Base-by-base conservation (phyloP, 2,329 filamentous ascomycete genomes). In the Didymellaceae sp. region DNA sequence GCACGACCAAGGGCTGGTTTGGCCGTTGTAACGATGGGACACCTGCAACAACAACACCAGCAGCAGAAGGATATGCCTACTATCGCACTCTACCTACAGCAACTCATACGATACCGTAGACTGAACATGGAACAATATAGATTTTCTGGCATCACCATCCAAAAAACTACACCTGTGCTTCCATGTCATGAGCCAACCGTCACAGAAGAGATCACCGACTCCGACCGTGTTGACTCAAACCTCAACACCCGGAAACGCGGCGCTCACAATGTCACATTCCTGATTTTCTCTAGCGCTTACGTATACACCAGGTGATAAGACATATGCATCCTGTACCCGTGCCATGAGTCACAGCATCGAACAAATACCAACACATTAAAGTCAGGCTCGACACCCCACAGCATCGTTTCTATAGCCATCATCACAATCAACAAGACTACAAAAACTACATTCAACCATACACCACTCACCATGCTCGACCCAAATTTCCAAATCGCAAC, bases 401-500 rank as follows among this genome's bases (percentile, higher is more conserved):
- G n/a, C n/a, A n/a, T n/a, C n/a, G n/a, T n/a, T n/a, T n/a, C n/a
- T n/a, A n/a, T n/a, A n/a, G n/a, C 24, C 24, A 25, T 25, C 2
- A 28, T 1, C 5, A 28, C 26, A 28, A 28, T 28, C 6, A 9
- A 13, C 26, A 9, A 8, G 3, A 28, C 11, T 13, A 13, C 11
- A 3, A 28, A 5, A 5, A 9, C 26, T 28, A 13, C 20, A 5
- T 8, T n/a, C 10, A 10, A 13, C 24, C 20, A 9, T 14, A 2
- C 11, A 34, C 34, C 18, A 18, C 1, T 8, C 35, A 54, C 39
- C 9, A 69, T 68, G 4, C 86, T 75, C 73, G 89, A 89, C 13
- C 62, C 74, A 75, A 78, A 86, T 71, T 89, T 89, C 80, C 83
- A 89, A 2, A 72, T 61, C 67, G 88, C 86, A 0, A 83, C 78